Evolutionary conservation across 331 rosid genomes (phyloP).

Genomic region (Quercus tomentella): DNA sequence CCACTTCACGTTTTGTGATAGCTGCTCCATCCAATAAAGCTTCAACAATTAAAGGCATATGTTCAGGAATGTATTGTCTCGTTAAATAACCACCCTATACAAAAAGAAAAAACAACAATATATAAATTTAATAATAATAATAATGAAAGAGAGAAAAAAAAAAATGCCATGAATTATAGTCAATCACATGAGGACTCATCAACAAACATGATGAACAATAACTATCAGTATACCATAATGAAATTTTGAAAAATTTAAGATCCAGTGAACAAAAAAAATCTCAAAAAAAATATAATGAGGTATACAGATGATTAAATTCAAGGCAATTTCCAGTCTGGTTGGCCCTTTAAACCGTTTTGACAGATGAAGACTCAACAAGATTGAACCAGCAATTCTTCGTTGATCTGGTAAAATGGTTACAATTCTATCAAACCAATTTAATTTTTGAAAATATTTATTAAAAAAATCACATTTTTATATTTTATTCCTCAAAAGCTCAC

Average conservation of each 20-base stretch:
- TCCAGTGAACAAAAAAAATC: not conserved
- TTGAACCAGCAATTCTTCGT: not conserved
- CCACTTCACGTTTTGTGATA: constrained; percentile 84
- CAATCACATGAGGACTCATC: not conserved
- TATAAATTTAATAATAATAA: not conserved
- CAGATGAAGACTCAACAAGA: too few species aligned
- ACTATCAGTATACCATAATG: constrained; percentile 11
- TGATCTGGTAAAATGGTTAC: not conserved
- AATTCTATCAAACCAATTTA: not conserved
- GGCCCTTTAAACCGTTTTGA: too few species aligned
- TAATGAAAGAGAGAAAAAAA: not conserved
- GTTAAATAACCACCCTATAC: constrained; percentile 88
- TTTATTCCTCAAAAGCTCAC: not conserved
- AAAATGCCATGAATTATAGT: not conserved
- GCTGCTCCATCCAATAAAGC: constrained; percentile 98
- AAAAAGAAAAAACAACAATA: not conserved
- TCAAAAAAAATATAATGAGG: not conserved
- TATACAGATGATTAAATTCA: not conserved
- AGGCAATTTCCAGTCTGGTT: too few species aligned
- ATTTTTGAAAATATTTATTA: not conserved
- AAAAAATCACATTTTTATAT: too few species aligned
- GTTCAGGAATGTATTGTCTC: constrained; percentile 96
- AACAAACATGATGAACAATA: not conserved
- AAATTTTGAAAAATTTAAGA: not conserved
- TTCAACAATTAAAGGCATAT: constrained; percentile 93